Evolutionary conservation across 2,329 filamentous ascomycete genomes (phyloP).

Genomic region (Fusarium begoniae): DNA sequence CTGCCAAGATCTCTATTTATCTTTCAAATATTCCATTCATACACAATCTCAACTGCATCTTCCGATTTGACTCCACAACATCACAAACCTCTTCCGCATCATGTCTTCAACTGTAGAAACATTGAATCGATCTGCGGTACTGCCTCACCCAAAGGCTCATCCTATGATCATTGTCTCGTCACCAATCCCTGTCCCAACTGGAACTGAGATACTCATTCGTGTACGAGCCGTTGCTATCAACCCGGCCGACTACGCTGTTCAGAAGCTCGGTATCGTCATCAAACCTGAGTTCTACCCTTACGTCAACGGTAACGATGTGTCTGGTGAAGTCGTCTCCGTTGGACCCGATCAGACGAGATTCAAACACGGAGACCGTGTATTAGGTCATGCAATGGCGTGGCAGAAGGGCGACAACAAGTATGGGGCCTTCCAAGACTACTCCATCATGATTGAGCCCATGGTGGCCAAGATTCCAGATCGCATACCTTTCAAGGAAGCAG

Average conservation of each 20-base stretch:
- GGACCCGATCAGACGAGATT: neutral
- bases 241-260: neutral
- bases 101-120: neutral
- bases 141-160: neutral
- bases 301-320: neutral
- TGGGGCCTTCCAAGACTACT: neutral
- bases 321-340: neutral
- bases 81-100: fast-evolving
- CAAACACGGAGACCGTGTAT: neutral
- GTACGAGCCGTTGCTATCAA: neutral
- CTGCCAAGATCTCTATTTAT: fast-evolving
- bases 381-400: neutral
- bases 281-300: neutral
- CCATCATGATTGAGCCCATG: neutral
- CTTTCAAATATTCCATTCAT: fast-evolving
- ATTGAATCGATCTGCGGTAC: neutral
- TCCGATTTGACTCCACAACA: fast-evolving
- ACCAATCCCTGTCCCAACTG: fast-evolving
- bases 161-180: neutral
- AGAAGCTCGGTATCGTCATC: neutral
- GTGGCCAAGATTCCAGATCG: neutral
- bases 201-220: neutral
- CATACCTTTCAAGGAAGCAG: neutral
- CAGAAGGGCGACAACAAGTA: neutral
- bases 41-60: neutral